Percentiles rank a stretch among this genome's conserved stretches.
phyloP scores from a whole-genome alignment of 116 monocot species.

The Phalaenopsis hybrid region DNA sequence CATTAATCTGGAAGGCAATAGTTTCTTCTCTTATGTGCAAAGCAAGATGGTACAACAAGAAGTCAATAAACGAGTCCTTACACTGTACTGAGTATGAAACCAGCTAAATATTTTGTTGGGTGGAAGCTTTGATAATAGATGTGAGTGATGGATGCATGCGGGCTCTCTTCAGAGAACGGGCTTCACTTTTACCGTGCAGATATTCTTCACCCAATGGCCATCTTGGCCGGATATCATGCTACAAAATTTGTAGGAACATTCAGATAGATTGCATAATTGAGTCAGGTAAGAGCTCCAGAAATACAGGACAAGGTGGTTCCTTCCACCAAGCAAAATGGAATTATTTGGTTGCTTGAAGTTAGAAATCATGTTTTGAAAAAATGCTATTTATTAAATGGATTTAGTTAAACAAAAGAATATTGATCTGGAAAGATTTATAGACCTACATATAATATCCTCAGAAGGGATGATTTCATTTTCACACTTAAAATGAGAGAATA shows the following conservation, averaged over 20 bases:
- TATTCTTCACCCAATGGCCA: conserved; percentile 97
- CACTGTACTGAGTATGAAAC: background rate
- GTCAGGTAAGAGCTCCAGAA: background rate
- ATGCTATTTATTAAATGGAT: background rate
- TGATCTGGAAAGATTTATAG: background rate
- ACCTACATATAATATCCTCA: background rate
- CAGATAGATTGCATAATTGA: background rate
- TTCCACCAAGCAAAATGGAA: background rate
- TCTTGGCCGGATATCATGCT: conserved; percentile 86
- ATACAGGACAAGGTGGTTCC: background rate
- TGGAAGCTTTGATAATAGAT: conserved; percentile 63
- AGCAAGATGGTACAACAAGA: background rate
- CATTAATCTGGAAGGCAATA: too few species aligned
- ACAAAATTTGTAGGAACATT: background rate
- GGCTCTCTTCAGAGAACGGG: conserved; percentile 76
- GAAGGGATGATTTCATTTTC: background rate
- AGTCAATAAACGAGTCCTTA: background rate
- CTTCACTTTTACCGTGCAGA: conserved; percentile 61
- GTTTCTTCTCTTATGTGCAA: too few species aligned
- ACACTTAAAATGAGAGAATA: background rate
- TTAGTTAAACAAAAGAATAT: background rate
- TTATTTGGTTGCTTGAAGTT: background rate
- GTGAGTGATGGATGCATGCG: conserved; percentile 88
- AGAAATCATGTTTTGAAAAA: background rate
- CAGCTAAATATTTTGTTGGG: conserved; percentile 17